These are phyloP conservation scores for Kandelia obovata DNA, from an alignment of 345 rosid species.

Conservation along the genomic window DNA sequence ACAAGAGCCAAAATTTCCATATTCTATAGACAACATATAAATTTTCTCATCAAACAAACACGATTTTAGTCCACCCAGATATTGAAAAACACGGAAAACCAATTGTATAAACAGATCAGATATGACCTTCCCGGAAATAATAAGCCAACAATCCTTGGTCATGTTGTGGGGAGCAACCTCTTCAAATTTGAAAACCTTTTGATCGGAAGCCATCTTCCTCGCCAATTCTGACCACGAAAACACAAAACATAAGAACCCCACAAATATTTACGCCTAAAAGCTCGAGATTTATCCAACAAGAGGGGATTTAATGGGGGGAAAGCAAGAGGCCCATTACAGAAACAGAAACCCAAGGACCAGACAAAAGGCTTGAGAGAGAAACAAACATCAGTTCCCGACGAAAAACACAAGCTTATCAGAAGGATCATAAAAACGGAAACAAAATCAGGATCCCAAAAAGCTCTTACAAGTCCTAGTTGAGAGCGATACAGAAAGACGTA, in stretches of 20 bases:
- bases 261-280: not conserved
- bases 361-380: not conserved
- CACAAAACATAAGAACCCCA: slow-evolving; percentile 21
- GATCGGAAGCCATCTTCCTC: slow-evolving; percentile 58
- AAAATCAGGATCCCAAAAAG: too few relatives aligned
- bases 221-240: slow-evolving; percentile 23
- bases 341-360: not conserved
- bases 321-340: too few relatives aligned
- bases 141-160: slow-evolving; percentile 89
- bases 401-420: too few relatives aligned
- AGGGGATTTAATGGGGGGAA: not conserved
- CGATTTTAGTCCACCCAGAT: not conserved
- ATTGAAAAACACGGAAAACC: not conserved
- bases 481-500: too few relatives aligned
- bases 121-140: slow-evolving; percentile 85
- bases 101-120: slow-evolving; percentile 17
- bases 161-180: slow-evolving; percentile 77
- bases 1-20: not conserved
- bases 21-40: not conserved
- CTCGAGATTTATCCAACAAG: not conserved
- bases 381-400: not conserved
- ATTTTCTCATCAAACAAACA: slow-evolving; percentile 14
- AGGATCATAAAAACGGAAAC: too few relatives aligned
- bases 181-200: slow-evolving; percentile 55
- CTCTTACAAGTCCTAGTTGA: too few relatives aligned